A percentile compares a stretch with the other conserved stretches of the same genome.
Evolutionary conservation across 176 grass and related monocot genomes (phyloP).

Genomic region (Triticum turgidum): DNA sequence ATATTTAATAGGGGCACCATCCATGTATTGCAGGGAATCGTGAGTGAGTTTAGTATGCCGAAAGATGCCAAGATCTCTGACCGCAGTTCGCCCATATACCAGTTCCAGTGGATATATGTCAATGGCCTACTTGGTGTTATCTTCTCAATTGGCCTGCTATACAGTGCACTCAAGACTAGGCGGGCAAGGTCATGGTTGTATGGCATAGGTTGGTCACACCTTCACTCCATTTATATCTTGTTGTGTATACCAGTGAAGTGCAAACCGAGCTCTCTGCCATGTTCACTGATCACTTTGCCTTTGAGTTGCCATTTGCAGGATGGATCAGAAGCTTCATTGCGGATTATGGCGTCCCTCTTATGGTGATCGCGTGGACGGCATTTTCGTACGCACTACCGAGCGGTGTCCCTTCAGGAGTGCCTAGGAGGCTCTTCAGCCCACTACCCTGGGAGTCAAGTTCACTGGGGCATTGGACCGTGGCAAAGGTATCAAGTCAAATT

Average conservation of each 20-base stretch:
- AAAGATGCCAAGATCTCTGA: constrained; percentile 35
- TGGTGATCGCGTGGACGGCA: constrained; percentile 87
- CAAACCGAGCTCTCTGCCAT: no score
- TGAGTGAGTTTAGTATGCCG: constrained; percentile 73
- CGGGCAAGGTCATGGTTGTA: constrained; percentile 69
- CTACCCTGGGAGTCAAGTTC: constrained; percentile 84
- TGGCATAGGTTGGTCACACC: constrained; percentile 54
- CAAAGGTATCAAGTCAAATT: constrained; percentile 49
- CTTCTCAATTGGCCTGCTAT: constrained; percentile 76
- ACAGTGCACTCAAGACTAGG: constrained; percentile 63
- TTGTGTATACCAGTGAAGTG: background rate
- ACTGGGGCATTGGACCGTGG: constrained; percentile 70
- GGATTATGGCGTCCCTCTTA: constrained; percentile 89
- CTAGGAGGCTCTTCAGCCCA: constrained; percentile 73
- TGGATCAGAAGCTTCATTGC: constrained; percentile 82
- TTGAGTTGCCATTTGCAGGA: constrained; percentile 45
- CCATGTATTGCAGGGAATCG: constrained; percentile 45
- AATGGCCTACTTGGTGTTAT: constrained; percentile 80
- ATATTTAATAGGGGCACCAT: background rate
- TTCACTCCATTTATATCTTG: background rate
- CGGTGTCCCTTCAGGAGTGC: constrained; percentile 62
- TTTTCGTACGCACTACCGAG: constrained; percentile 70
- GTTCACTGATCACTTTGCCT: background rate
- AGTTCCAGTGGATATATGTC: constrained; percentile 80
- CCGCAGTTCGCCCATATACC: constrained; percentile 25